These are phyloP conservation scores for Solanum chilense DNA, from an alignment of 257 asterid genomes.

Conservation along the genomic window DNA sequence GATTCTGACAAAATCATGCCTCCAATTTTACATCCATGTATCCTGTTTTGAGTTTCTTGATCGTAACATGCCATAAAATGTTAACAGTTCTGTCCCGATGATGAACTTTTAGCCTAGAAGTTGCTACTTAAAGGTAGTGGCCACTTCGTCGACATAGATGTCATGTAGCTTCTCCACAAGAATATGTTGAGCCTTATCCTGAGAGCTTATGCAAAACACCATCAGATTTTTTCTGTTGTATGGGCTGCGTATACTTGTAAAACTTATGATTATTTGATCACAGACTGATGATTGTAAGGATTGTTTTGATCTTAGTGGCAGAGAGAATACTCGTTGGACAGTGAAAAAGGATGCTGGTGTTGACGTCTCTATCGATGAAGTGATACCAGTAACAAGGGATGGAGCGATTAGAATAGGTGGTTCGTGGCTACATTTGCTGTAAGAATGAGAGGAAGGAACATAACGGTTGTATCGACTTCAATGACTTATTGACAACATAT, in stretches of 20 bases:
- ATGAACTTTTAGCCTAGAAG: conserved; percentile 38
- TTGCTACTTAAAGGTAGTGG: conserved; percentile 56
- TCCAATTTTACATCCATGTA: conserved; percentile 17
- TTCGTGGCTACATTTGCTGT: conserved; percentile 56
- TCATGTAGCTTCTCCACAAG: conserved; percentile 27
- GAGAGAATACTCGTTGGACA: conserved; percentile 36
- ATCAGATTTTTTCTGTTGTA: conserved; percentile 42
- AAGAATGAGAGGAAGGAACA: conserved; percentile 47
- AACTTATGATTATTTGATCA: conserved; percentile 25
- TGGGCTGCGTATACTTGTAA: conserved; percentile 61
- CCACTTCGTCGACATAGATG: conserved; percentile 63
- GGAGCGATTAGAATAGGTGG: conserved; percentile 56
- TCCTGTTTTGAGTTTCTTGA: conserved; percentile 16
- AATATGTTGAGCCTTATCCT: conserved; percentile 34
- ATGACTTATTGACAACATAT: conserved; percentile 11
- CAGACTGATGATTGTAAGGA: conserved; percentile 47
- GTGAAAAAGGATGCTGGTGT: not conserved
- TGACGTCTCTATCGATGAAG: not conserved
- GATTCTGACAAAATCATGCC: not conserved
- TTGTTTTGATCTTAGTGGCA: conserved; percentile 43
- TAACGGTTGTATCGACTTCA: conserved; percentile 45
- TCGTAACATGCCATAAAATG: conserved; percentile 32
- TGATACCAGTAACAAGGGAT: conserved; percentile 18
- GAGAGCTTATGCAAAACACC: conserved; percentile 43
- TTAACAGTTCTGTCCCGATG: conserved; percentile 50